phyloP scores from a whole-genome alignment of 1,139 yeast genomes.

The Lodderomyces pseudojiufengensis region DNA sequence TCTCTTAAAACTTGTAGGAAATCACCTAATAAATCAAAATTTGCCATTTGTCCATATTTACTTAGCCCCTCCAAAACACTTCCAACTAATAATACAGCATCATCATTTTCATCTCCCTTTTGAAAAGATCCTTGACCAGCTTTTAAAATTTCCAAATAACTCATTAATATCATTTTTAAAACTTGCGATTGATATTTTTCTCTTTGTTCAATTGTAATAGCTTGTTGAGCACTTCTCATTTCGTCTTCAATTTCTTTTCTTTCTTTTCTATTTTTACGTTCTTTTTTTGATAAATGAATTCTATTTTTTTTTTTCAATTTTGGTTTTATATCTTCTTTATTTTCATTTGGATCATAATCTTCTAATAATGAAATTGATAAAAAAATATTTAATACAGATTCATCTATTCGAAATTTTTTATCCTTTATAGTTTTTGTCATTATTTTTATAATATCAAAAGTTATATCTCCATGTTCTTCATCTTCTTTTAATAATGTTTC shows the following conservation, averaged over 20 bases:
- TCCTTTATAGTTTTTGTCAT: conserved; percentile 68
- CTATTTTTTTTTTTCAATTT: conserved; percentile 75
- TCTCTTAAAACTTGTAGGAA: conserved; percentile 86
- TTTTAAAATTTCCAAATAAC: conserved; percentile 75
- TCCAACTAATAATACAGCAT: conserved; percentile 61
- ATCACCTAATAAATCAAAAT: conserved; percentile 88
- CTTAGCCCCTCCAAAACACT: conserved; percentile 89
- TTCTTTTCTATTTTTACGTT: conserved; percentile 83
- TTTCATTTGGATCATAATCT: conserved; percentile 70
- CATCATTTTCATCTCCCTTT: conserved; percentile 38
- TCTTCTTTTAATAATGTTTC: conserved; percentile 66
- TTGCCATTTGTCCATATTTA: conserved; percentile 86
- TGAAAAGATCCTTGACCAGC: conserved; percentile 25
- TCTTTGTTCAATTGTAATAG: conserved; percentile 82
- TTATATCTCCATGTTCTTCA: conserved; percentile 74
- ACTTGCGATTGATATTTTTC: conserved; percentile 84
- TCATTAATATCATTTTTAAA: conserved; percentile 62
- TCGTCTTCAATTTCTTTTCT: conserved; percentile 85
- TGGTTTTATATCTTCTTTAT: conserved; percentile 35
- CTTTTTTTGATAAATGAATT: conserved; percentile 83
- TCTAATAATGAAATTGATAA: conserved; percentile 69
- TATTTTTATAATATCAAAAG: conserved; percentile 67
- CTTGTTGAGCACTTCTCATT: conserved; percentile 79
- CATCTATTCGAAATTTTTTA: conserved; percentile 78
- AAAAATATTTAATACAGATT: conserved; percentile 71